A percentile compares a stretch with the other conserved stretches of the same genome.
Evolutionary conservation across 768 basidiomycete genomes (phyloP).

Genomic region (Tylopilus sp.): DNA sequence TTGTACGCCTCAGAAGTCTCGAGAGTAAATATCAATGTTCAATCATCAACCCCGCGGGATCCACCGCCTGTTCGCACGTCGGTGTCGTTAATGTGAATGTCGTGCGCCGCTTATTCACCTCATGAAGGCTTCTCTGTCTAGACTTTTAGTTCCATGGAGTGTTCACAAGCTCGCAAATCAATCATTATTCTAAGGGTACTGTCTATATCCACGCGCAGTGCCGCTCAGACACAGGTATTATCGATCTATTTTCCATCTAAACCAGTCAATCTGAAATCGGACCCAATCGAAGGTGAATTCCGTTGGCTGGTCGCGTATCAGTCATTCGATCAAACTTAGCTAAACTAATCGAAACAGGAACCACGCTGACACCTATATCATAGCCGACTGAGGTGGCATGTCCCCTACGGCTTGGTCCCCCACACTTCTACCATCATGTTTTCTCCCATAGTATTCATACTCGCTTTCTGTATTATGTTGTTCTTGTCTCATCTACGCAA

Average conservation of each 20-base stretch:
- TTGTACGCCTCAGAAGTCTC: too few species aligned
- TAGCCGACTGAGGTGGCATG: background rate
- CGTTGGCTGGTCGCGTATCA: background rate
- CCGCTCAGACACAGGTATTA: background rate
- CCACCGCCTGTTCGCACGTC: too few species aligned
- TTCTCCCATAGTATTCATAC: background rate
- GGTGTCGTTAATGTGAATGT: too few species aligned
- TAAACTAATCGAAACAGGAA: background rate
- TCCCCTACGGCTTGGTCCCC: background rate
- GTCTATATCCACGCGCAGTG: background rate
- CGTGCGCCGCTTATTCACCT: background rate
- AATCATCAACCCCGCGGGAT: too few species aligned
- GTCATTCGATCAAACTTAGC: background rate
- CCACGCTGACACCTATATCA: background rate
- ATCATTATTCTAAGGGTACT: background rate
- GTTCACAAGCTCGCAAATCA: background rate
- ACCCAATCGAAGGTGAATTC: background rate
- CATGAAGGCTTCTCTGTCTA: background rate
- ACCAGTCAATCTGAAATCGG: background rate
- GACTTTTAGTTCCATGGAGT: background rate
- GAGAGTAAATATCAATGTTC: too few species aligned
- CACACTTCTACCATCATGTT: background rate
- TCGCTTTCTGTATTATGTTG: conserved; percentile 10
- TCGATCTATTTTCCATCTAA: background rate
- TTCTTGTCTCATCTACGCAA: conserved; percentile 10